phyloP scores from a whole-genome alignment of 2,329 filamentous ascomycete species.

The Venturia oleaginea region DNA sequence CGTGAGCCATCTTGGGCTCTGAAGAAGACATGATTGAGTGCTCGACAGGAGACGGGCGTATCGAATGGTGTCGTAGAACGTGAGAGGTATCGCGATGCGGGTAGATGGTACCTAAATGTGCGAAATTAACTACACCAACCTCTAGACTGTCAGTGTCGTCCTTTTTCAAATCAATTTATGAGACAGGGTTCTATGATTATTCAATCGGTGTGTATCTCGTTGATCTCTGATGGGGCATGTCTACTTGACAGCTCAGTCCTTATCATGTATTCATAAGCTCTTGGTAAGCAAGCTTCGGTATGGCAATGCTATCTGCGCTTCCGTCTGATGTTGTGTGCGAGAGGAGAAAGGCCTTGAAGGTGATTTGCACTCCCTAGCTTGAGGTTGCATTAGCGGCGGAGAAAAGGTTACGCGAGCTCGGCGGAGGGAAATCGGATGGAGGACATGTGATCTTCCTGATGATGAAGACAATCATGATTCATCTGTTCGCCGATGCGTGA shows the following conservation, averaged over 20 bases:
- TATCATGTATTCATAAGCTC: background rate
- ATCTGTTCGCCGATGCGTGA: background rate
- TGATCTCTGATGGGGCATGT: background rate
- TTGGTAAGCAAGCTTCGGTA: background rate
- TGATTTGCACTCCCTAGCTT: too few relatives aligned
- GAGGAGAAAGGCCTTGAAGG: too few relatives aligned
- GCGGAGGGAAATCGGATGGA: too few relatives aligned
- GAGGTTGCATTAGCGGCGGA: too few relatives aligned
- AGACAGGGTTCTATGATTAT: background rate
- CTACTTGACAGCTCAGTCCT: background rate
- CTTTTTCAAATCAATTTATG: background rate
- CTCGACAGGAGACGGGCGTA: too few relatives aligned
- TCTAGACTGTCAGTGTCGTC: background rate
- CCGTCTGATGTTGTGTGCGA: too few relatives aligned
- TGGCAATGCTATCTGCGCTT: background rate
- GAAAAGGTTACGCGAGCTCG: too few relatives aligned
- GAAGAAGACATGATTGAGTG: background rate
- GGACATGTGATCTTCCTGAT: too few relatives aligned
- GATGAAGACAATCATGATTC: too few relatives aligned
- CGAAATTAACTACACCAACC: background rate
- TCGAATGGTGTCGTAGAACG: background rate
- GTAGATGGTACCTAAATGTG: background rate
- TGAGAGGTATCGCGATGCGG: background rate
- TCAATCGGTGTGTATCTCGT: background rate
- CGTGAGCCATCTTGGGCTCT: constrained; percentile 28